These are phyloP conservation scores for Medicago ruthenica DNA, from an alignment of 306 rosid species.

Conservation along the genomic window DNA sequence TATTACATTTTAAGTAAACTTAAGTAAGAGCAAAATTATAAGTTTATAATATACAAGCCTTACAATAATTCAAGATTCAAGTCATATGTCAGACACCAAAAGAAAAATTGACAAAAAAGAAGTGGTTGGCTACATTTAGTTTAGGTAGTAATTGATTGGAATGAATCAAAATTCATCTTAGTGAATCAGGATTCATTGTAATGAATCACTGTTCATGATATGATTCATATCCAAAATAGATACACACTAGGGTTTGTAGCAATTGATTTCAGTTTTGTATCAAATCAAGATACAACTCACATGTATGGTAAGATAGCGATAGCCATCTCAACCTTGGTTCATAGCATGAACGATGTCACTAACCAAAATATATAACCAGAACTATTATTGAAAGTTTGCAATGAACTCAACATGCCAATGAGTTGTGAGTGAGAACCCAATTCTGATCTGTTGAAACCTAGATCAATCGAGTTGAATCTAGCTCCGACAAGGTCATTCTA, in stretches of 20 bases:
- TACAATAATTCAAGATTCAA: background rate
- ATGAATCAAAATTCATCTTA: background rate
- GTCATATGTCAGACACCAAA: background rate
- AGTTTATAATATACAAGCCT: background rate
- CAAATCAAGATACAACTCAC: background rate
- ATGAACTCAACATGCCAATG: conserved; percentile 3
- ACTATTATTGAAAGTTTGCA: background rate
- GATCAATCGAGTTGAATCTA: background rate
- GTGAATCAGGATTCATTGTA: no score
- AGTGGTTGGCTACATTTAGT: background rate
- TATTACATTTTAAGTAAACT: background rate
- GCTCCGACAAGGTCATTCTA: background rate
- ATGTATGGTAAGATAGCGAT: background rate
- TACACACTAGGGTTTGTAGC: background rate
- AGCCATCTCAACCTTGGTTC: background rate
- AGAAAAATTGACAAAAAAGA: background rate
- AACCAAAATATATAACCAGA: background rate
- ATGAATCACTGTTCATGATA: no score
- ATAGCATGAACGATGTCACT: background rate
- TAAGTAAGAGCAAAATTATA: no score
- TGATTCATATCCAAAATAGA: background rate
- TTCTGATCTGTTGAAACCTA: background rate
- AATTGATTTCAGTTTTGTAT: background rate
- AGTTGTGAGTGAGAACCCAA: background rate
- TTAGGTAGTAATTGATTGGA: background rate